Evolutionary conservation across 1,284 basidiomycete species (phyloP), one percentile per base, ranked within the genome.

Genomic region (Cutaneotrichosporon sp.): DNA sequence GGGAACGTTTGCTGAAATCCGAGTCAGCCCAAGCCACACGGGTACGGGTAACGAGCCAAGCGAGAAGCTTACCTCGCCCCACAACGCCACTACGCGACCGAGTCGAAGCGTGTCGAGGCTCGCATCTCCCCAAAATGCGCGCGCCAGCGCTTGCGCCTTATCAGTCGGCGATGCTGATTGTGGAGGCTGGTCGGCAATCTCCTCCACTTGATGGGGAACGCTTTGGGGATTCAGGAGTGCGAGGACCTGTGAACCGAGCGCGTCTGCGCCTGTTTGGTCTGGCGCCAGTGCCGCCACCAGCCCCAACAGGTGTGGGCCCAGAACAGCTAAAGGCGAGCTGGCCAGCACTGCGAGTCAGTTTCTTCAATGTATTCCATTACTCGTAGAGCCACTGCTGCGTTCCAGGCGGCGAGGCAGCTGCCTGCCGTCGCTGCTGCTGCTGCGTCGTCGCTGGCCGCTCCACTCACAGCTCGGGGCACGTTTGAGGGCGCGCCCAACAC

Each of bases 381-480:
- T 17, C 17, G 15, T 9, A 30, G 43, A n/a, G 18, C 43, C 43
- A 45, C 43, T 45, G 34, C 21, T 45, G 43, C 43, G 26, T 21
- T 45, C 35, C 13, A 18, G 43, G 23, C 43, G 26, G 43, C 10
- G 30, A 33, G 30, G 26, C 17, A 30, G 40, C 40, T 41, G 40
- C 21, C 40, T 22, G 23, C 40, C 40, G 23, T 42, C 5, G 9
- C 14, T 10, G 12, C 41, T n/a, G 15, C 43, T 45, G 8, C 33
- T 8, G 15, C 30, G 44, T 14, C 39, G 14, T 13, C 20, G 52
- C 61, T 51, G 46, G 66, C 68, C 30, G 20, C 37, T 52, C 15
- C 20, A 54, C 62, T 51, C 48, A 67, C 68, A 34, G 20, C 37
- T 54, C 4, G 64, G 62, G 4, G 67, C 60, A 22, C 52, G 37